Base-by-base conservation (phyloP, 2,329 filamentous ascomycete genomes). In the Immersiporthe knoxdaviesiana region DNA sequence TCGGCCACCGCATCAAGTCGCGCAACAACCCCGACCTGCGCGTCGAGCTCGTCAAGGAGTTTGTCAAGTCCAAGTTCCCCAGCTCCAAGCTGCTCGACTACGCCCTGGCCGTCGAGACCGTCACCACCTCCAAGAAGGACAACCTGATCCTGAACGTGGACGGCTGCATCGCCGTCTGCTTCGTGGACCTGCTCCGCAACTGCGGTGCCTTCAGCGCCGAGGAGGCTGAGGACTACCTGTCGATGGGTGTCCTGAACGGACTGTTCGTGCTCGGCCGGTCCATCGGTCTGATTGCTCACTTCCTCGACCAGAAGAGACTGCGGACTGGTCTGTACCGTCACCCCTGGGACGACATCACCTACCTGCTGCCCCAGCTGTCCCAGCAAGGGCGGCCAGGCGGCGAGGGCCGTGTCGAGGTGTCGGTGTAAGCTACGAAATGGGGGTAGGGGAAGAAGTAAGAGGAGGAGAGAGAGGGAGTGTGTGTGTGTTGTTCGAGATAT, bases 121-220 rank as follows among this genome's bases (percentile, higher is more conserved):
- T 99, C 74, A 99, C 96, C 68, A 99, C 96, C 64, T 97, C 94
- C 74, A 99, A 99, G 92, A 99, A 99, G 89, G 96, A 99, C 86
- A 99, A 98, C 88, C 90, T 99, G 76, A 99, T 99, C 77, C 91
- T 99, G 78, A 99, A 99, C 87, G 96, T 99, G 70, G 96, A 98
- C 80, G 96, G 96, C 77, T 97, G 93, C 82, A 92, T 99, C 78
- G 96, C 96, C 75, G 96, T 99, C 81, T 97, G 94, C 91, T 99
- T 99, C 80, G 94, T 99, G 74, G 96, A 99, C 79, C 87, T 99
- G 73, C 87, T 99, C 84, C 93, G 96, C 83, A 97, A 97, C 89
- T 97, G 94, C 81, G 96, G 96, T 81, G 95, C 96, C 68, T 99
- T 99, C 89, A 95, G 91, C 74, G 81, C 90, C 63, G 96, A 99